Evolutionary conservation across 2,329 filamentous ascomycete species (phyloP).

Genomic region (Ceratocystis huliohia): DNA sequence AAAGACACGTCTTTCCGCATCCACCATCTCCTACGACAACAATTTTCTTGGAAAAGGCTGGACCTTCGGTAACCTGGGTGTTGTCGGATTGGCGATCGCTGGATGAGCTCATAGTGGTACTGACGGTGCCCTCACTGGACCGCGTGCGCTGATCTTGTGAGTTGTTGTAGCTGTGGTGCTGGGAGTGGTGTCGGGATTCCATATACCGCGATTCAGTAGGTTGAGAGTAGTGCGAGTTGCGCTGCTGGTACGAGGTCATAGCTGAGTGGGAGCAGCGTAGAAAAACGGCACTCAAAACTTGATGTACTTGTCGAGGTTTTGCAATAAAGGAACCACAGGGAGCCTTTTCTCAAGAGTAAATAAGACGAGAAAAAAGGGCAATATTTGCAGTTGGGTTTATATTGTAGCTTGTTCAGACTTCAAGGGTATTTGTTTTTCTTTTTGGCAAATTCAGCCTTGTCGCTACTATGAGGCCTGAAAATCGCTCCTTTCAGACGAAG

Average conservation of each 20-base stretch:
- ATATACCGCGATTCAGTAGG: slow-evolving; percentile 17
- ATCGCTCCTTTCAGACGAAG: not conserved
- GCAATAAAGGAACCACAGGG: not conserved
- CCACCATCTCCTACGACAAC: slow-evolving; percentile 96
- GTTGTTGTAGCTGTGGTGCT: slow-evolving; percentile 36
- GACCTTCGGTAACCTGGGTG: slow-evolving; percentile 79
- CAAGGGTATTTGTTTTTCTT: not conserved
- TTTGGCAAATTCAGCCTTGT: not conserved
- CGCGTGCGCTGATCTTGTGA: slow-evolving; percentile 42
- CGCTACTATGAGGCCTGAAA: not conserved
- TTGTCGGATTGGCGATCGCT: slow-evolving; percentile 64
- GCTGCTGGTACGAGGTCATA: slow-evolving; percentile 21
- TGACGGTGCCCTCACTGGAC: slow-evolving; percentile 81
- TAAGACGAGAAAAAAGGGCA: not conserved
- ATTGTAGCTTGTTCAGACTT: not conserved
- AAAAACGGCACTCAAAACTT: slow-evolving; percentile 5
- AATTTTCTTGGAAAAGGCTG: slow-evolving; percentile 96
- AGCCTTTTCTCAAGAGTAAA: not conserved
- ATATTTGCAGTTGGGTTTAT: not conserved
- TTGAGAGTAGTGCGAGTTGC: slow-evolving; percentile 19
- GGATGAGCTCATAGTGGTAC: slow-evolving; percentile 66
- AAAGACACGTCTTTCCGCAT: slow-evolving; percentile 93
- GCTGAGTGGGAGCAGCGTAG: slow-evolving; percentile 1
- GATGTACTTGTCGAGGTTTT: not conserved
- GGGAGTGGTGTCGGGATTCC: slow-evolving; percentile 15